phyloP scores from a whole-genome alignment of 768 basidiomycete species.

The Ramaria sp. region DNA sequence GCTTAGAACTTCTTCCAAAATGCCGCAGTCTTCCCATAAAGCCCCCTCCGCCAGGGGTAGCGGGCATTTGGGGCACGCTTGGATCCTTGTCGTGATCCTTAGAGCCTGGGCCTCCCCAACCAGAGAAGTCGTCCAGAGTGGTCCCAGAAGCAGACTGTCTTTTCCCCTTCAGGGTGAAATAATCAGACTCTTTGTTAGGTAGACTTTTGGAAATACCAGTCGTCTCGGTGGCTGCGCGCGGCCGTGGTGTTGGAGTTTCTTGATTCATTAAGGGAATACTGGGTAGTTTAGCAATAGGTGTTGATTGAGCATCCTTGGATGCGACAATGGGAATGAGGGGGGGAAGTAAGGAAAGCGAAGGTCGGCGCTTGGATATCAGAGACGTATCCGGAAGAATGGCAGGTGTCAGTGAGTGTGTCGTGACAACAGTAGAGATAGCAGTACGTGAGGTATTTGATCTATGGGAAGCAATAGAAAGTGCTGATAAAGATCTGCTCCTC shows the following conservation, averaged over 20 bases:
- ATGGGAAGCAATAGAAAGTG: not conserved
- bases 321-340: slow-evolving; percentile 50
- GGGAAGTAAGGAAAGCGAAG: slow-evolving; percentile 26
- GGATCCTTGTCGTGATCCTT: slow-evolving; percentile 16
- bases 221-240: not conserved
- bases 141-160: slow-evolving; percentile 20
- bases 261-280: slow-evolving; percentile 6
- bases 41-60: slow-evolving; percentile 38
- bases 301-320: slow-evolving; percentile 23
- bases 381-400: slow-evolving; percentile 43
- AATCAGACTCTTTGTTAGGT: slow-evolving; percentile 22
- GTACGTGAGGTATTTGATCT: slow-evolving; percentile 1
- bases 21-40: slow-evolving; percentile 75
- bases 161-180: slow-evolving; percentile 31
- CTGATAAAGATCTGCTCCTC: not conserved
- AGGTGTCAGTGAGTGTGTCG: slow-evolving; percentile 54
- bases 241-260: slow-evolving; percentile 12
- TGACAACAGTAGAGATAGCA: slow-evolving; percentile 39
- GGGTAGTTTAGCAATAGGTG: slow-evolving; percentile 36
- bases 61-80: slow-evolving; percentile 31
- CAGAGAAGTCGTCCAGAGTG: slow-evolving; percentile 31
- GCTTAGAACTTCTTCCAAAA: slow-evolving; percentile 50
- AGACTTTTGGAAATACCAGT: not conserved
- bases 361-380: slow-evolving; percentile 12
- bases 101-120: slow-evolving; percentile 26